Conservation (phyloP, 768 basidiomycete genomes). For the Astraeus odoratus region DNA sequence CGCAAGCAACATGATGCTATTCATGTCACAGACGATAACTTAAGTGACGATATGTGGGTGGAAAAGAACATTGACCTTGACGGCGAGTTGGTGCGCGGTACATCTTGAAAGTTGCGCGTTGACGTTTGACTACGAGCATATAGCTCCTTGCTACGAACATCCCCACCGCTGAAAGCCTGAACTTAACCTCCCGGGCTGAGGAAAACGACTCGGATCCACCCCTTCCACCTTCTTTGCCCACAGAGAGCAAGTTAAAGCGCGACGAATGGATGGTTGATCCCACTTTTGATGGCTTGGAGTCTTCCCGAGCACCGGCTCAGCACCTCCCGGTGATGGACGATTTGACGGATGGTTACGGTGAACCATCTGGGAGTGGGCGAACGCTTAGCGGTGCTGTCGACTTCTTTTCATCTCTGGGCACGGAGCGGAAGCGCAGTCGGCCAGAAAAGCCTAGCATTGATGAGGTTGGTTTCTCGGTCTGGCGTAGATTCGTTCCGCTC, state of each 20-base stretch:
- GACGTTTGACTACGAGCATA: constrained; percentile 4
- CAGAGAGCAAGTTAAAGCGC: constrained; percentile 51
- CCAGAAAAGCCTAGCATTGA: constrained; percentile 61
- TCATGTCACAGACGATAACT: constrained; percentile 62
- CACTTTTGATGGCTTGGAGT: constrained; percentile 17
- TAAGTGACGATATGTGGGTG: constrained; percentile 72
- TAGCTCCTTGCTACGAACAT: constrained; percentile 68
- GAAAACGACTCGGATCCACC: constrained; percentile 36
- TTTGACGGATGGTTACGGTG: constrained; percentile 63
- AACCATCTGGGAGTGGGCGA: constrained; percentile 37
- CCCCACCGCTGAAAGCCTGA: constrained; percentile 67
- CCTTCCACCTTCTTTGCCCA: constrained; percentile 38
- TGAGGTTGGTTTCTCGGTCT: constrained; percentile 42
- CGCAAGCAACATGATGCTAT: constrained; percentile 29
- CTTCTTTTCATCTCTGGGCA: constrained; percentile 87
- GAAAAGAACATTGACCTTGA: constrained; percentile 83
- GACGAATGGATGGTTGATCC: constrained; percentile 89
- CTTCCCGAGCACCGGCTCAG: constrained; percentile 26
- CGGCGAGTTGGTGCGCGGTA: constrained; percentile 56
- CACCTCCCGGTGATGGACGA: constrained; percentile 34
- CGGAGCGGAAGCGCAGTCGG: constrained; percentile 62
- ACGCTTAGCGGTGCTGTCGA: constrained; percentile 60
- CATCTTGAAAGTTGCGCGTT: background rate
- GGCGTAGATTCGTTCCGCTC: constrained; percentile 2
- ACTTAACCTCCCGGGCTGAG: constrained; percentile 55